Conservation (phyloP, 306 rosid genomes). For the Corylus heterophylla region DNA sequence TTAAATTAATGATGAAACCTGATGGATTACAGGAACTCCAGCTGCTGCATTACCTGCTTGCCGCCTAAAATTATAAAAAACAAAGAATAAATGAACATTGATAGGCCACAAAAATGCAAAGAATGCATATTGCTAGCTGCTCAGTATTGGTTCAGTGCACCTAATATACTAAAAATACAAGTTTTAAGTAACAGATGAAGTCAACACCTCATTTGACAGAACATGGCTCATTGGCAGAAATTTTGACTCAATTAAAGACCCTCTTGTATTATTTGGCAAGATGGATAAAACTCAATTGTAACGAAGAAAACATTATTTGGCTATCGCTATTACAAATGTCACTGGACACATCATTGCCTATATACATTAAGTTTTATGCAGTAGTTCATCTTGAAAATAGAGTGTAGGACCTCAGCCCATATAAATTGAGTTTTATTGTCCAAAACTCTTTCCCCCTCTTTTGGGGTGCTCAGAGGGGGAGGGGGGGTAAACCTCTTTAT, state of each 20-base stretch:
- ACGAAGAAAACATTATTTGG: not conserved
- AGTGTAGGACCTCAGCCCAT: not conserved
- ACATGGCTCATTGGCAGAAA: not conserved
- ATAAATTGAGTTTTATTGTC: not conserved
- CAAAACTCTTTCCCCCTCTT: not conserved
- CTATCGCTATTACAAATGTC: not conserved
- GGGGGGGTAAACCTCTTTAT: too few species aligned
- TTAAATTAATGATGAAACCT: constrained; percentile 47
- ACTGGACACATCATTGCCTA: not conserved
- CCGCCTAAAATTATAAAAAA: constrained; percentile 51
- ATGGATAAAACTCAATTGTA: not conserved
- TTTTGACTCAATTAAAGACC: not conserved
- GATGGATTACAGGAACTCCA: constrained; percentile 52
- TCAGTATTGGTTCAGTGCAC: not conserved
- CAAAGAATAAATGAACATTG: constrained; percentile 6
- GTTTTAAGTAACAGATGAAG: not conserved
- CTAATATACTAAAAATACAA: not conserved
- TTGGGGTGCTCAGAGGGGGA: too few species aligned
- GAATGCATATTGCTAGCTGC: constrained; percentile 1
- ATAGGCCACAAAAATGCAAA: constrained; percentile 19
- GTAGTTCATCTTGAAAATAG: not conserved
- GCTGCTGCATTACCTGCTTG: constrained; percentile 39
- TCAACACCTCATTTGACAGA: not conserved
- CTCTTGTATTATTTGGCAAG: not conserved
- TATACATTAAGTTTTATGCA: not conserved